Base-by-base conservation (phyloP, 1,139 yeast genomes). In the Lodderomyces jiufengensis region DNA sequence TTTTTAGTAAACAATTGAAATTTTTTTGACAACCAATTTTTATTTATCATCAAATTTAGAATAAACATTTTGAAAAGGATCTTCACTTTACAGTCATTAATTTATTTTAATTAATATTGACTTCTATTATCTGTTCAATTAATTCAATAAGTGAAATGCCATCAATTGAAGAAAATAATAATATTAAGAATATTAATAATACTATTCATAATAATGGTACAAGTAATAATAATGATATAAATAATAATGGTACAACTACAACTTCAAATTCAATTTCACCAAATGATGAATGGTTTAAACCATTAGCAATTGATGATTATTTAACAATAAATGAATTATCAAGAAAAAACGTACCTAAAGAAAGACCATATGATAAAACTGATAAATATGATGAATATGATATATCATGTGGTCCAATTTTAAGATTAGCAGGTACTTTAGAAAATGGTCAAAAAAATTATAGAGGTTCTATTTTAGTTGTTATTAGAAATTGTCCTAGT, bases 371-470 rank as follows among this genome's bases (percentile, higher is more conserved):
- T 9, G 42, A 36, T 30, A 31, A 32, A 10, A 52, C 52, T 3
- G 55, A 55, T 10, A 55, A 57, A 14, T 42, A 62, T 23, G 60
- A 54, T 5, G 63, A 51, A 3, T 50, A 76, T n/a, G 68, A 75
- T 35, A 66, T 81, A 33, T 64, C 70, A 43, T 83, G 92, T 54
- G 97, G 97, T 1, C 97, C 97, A 0, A 65, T 81, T 25, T 61
- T 88, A 40, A 67, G 92, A 41, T 72, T 82, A 38, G 63, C 77
- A 39, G 88, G 84, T 4, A 74, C 82, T 43, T 64, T 73, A 27
- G 78, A 73, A 45, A 57, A 71, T 21, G 63, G 64, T 1, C 40
- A 61, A 8, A 47, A 57, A 30, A 63, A 70, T 38, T 87, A 86
- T 63, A 61, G 86, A 28, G 95, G 80, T 2, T 64, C 84, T 1